Evolutionary conservation across 345 rosid genomes (phyloP).

Genomic region (Stellera chamaejasme): DNA sequence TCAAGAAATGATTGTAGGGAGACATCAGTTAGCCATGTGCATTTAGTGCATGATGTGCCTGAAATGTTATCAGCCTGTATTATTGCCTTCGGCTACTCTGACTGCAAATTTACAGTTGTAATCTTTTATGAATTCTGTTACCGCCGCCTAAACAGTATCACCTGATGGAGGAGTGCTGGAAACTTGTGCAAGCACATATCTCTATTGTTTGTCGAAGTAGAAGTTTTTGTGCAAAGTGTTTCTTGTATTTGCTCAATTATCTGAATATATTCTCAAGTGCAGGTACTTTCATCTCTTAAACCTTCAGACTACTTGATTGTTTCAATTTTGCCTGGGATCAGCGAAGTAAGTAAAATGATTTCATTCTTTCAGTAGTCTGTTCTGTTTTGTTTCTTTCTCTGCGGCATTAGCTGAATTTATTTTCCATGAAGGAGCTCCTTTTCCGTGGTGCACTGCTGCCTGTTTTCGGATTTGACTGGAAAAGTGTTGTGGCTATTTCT

Average conservation of each 20-base stretch:
- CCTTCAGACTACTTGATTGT: slow-evolving; percentile 72
- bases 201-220: neutral
- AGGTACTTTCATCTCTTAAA: slow-evolving; percentile 81
- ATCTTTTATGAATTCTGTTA: slow-evolving; percentile 4
- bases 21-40: too few relatives aligned
- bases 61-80: too few relatives aligned
- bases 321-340: slow-evolving; percentile 71
- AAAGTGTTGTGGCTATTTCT: slow-evolving; percentile 45
- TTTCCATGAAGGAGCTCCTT: slow-evolving; percentile 57
- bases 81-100: neutral
- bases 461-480: slow-evolving; percentile 59
- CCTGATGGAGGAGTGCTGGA: too few relatives aligned
- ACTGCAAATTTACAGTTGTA: neutral
- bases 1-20: too few relatives aligned
- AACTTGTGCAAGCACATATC: too few relatives aligned
- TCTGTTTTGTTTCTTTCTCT: neutral
- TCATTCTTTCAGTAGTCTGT: neutral
- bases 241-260: too few relatives aligned
- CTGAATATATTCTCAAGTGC: slow-evolving; percentile 3
- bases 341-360: slow-evolving; percentile 45
- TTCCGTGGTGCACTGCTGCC: slow-evolving; percentile 77
- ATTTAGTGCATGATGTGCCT: neutral
- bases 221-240: too few relatives aligned
- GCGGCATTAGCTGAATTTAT: neutral
- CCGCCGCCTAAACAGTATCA: too few relatives aligned